Evolutionary conservation across 2,329 filamentous ascomycete genomes (phyloP), one percentile per base, ranked within the genome.

Genomic region (Diaporthe destruens): DNA sequence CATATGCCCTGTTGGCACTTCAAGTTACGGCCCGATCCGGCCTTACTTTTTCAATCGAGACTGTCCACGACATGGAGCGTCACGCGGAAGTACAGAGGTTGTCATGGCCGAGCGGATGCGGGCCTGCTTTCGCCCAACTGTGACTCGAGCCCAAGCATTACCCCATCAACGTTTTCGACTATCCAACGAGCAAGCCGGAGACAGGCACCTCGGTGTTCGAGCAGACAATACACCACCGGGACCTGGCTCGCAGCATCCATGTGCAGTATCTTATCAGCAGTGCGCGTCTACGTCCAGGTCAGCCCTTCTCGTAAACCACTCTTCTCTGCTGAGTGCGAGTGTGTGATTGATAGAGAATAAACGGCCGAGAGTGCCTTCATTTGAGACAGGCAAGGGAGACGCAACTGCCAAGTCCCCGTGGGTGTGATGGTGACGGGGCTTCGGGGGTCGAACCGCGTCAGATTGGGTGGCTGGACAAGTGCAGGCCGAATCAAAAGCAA

Each of bases 21-120:
- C 70, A 76, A 67, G 67, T 75, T 74, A 74, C 79, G 78, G 78
- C 75, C 76, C 78, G 79, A 77, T 77, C 79, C 79, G 78, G 77
- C 71, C 69, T n/a, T 57, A 69, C 12, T 16, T 51, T 51, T 34
- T 47, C 42, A 49, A 47, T 71, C 34, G 29, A 39, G 49, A 67
- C 49, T 42, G 18, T 69, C 51, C 51, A 29, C 44, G 32, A 29
- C 44, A 65, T 51, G 53, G 36, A 25, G 23, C 34, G 8, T 61
- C 32, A 61, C 39, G 66, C 57, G 65, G 42, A 67, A n/a, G 69
- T 56, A 72, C 56, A n/a, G 47, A 57, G 51, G 49, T 23, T 34
- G 56, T 44, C 63, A 63, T 54, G 61, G 18, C 25, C 29, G 36
- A 29, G 16, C 16, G 16, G 25, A 12, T 23, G 14, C 32, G n/a